Conservation (phyloP, 2,329 filamentous ascomycete genomes). For the Trichoderma afroharzianum region DNA sequence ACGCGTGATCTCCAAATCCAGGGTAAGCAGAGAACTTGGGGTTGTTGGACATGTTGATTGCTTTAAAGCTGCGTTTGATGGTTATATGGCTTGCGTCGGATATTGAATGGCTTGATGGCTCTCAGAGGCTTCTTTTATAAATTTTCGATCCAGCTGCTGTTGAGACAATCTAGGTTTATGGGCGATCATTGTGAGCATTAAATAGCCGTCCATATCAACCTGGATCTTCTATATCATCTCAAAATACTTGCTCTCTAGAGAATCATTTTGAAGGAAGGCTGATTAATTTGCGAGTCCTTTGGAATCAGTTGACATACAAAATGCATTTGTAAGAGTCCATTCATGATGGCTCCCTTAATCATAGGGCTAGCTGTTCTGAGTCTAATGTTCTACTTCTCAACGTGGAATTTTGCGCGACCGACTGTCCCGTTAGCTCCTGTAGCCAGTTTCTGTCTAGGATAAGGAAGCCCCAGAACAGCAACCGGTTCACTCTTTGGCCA, state of each 20-base stretch:
- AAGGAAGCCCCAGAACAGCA: background rate
- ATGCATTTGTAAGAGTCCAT: background rate
- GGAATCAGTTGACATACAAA: background rate
- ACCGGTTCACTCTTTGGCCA: background rate
- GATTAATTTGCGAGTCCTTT: background rate
- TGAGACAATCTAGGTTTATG: background rate
- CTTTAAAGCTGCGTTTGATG: background rate
- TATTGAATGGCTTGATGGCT: background rate
- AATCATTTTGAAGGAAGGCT: background rate
- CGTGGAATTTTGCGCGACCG: background rate
- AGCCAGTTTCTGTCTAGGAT: background rate
- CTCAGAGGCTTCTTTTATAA: background rate
- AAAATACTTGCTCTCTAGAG: background rate
- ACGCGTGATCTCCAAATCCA: background rate
- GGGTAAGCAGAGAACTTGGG: background rate
- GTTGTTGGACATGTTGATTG: background rate
- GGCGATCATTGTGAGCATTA: background rate
- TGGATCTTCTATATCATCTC: background rate
- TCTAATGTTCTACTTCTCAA: too few relatives aligned
- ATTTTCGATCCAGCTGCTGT: background rate
- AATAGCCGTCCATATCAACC: background rate
- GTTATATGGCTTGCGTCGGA: background rate
- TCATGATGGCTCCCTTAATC: background rate
- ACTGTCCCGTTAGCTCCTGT: background rate
- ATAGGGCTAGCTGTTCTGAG: too few relatives aligned